A percentile compares a stretch with the other conserved stretches of the same genome.
Conservation (phyloP, 2,329 filamentous ascomycete genomes). For the Meredithiella fracta region DNA sequence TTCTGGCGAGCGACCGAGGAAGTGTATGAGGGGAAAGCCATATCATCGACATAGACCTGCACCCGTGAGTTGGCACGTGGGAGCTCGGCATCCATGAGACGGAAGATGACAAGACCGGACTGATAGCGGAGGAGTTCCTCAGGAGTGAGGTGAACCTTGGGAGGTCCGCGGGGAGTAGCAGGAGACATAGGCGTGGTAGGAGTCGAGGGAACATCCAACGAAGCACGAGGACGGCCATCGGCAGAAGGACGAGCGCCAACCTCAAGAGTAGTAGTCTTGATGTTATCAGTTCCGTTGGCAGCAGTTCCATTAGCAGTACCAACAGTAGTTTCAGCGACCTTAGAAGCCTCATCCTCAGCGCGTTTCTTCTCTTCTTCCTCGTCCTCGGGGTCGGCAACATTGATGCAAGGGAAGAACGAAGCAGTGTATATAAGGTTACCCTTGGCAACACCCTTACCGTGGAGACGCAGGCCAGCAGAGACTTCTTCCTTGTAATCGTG, state of each 20-base stretch:
- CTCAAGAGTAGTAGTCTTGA: slow-evolving; percentile 17
- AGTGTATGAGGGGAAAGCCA: slow-evolving; percentile 75
- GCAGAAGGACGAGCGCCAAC: slow-evolving; percentile 3
- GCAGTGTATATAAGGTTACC: slow-evolving; percentile 68
- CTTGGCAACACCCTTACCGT: slow-evolving; percentile 58
- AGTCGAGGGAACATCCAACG: slow-evolving; percentile 9
- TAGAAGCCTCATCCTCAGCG: slow-evolving; percentile 22
- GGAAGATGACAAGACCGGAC: slow-evolving; percentile 86
- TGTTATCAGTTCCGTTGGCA: slow-evolving; percentile 9
- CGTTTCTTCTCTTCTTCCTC: slow-evolving; percentile 45
- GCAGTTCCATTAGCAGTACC: slow-evolving; percentile 6
- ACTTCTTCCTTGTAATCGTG: slow-evolving; percentile 58
- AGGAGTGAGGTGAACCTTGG: slow-evolving; percentile 61
- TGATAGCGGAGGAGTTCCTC: slow-evolving; percentile 77
- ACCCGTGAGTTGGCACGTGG: slow-evolving; percentile 59
- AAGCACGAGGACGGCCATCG: slow-evolving; percentile 8
- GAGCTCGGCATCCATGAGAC: slow-evolving; percentile 77
- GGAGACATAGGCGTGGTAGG: slow-evolving; percentile 25
- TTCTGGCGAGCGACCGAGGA: slow-evolving; percentile 59
- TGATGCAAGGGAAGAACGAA: slow-evolving; percentile 79
- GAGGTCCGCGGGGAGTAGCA: slow-evolving; percentile 29
- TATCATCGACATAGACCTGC: slow-evolving; percentile 86
- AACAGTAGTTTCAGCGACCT: slow-evolving; percentile 16
- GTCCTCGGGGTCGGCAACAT: slow-evolving; percentile 77
- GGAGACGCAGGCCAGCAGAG: slow-evolving; percentile 53